Evolutionary conservation across 2,329 filamentous ascomycete species (phyloP).

Genomic region (Calonectria naviculata): DNA sequence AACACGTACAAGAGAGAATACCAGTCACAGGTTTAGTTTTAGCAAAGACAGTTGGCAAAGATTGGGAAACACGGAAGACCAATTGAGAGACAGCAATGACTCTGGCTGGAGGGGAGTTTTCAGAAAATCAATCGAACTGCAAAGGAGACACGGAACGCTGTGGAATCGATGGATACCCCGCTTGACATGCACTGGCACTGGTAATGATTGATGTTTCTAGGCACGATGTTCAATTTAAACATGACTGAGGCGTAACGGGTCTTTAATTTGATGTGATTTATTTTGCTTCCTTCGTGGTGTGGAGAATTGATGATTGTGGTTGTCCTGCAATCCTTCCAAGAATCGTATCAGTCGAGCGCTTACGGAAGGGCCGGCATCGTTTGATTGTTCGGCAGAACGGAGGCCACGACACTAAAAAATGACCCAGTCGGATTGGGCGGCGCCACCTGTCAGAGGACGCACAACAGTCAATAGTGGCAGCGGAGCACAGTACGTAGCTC

Average conservation of each 20-base stretch:
- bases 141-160: constrained; percentile 10
- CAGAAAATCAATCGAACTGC: constrained; percentile 1
- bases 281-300: not conserved
- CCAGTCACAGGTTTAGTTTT: constrained; percentile 37
- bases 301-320: not conserved
- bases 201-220: not conserved
- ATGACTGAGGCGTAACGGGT: not conserved
- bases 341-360: not conserved
- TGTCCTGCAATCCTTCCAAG: not conserved
- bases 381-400: not conserved
- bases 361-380: not conserved
- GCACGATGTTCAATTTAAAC: not conserved
- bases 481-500: not conserved
- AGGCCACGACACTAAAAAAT: not conserved
- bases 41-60: not conserved
- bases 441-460: not conserved
- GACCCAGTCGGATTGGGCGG: not conserved
- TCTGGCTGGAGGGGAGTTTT: not conserved
- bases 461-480: not conserved
- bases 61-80: constrained; percentile 9
- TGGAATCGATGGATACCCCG: constrained; percentile 4
- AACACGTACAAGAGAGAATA: constrained; percentile 44
- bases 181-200: not conserved
- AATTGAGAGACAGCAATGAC: not conserved
- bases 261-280: not conserved